Base-by-base conservation (phyloP, 1,284 basidiomycete species). In the Trametes polyzona region DNA sequence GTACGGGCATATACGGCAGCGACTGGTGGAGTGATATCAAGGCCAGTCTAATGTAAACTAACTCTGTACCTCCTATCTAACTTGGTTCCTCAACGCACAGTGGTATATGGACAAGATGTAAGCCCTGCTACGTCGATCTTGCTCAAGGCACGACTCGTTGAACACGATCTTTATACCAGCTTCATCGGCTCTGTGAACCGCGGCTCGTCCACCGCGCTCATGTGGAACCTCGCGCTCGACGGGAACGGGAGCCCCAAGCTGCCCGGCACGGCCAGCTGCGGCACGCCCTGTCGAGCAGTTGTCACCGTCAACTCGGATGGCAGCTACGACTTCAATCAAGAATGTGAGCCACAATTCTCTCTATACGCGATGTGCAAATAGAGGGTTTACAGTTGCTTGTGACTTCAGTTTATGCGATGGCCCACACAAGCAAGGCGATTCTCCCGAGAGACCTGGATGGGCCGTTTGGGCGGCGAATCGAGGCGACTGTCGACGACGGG, bases 21-120 rank as follows among this genome's bases (percentile, higher is more conserved):
- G 87, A 90, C 68, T 91, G 88, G 87, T 91, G 88, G 88, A 76
- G 72, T 53, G 86, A 90, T 63, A 86, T 90, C 71, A 89, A 90
- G 78, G 87, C 83, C 62, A n/a, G 64, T 65, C 43, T 47, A 11
- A 26, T 23, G 27, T 11, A 8, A 6, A 14, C 19, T 17, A 5
- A 26, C 10, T 12, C 12, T 26, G 11, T n/a, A 11, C 21, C 17
- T 17, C 19, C 23, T 6, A 14, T 44, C 27, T 10, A 3, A 17
- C 10, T n/a, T 5, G 4, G 6, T 6, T 30, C 33, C 33, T 35
- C 33, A 5, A 35, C 14, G 4, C 29, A 23, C 63, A 87, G 86
- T 90, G 86, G 88, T 86, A 88, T 65, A 85, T 89, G 79, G 82
- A 88, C 59, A 87, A 88, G 61, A 4, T 50, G 27, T 30, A 14